Evolutionary conservation across 1,284 basidiomycete genomes (phyloP).

Genomic region (Leccinum cinnamomeum): DNA sequence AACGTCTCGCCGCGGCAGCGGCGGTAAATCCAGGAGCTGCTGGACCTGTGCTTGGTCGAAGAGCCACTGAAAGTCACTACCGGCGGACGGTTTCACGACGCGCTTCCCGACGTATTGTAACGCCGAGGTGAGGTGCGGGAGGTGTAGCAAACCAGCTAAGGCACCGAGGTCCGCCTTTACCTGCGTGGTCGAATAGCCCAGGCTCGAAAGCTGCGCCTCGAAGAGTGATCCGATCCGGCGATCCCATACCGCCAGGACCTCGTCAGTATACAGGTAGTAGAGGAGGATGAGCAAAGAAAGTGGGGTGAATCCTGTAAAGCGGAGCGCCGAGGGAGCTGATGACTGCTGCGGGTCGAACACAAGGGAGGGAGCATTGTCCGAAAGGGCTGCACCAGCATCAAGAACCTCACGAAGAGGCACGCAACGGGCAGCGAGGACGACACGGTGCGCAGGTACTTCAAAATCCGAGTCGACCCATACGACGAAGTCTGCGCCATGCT

Average conservation of each 20-base stretch:
- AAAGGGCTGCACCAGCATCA: slow-evolving; percentile 29
- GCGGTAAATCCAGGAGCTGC: neutral
- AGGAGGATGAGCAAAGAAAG: slow-evolving; percentile 78
- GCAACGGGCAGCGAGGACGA: slow-evolving; percentile 66
- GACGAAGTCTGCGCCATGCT: slow-evolving; percentile 61
- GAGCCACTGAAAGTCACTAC: slow-evolving; percentile 48
- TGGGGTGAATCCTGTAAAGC: slow-evolving; percentile 54
- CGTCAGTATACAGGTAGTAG: slow-evolving; percentile 88
- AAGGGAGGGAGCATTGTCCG: slow-evolving; percentile 38
- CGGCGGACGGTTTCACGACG: slow-evolving; percentile 45
- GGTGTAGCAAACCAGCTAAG: slow-evolving; percentile 54
- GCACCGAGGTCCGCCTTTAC: slow-evolving; percentile 63
- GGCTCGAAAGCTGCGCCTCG: slow-evolving; percentile 40
- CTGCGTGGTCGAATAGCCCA: slow-evolving; percentile 44
- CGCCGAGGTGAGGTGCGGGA: slow-evolving; percentile 53
- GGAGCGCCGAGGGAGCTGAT: slow-evolving; percentile 31
- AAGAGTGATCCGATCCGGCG: slow-evolving; percentile 60
- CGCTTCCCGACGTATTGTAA: slow-evolving; percentile 57
- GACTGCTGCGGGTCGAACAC: slow-evolving; percentile 13
- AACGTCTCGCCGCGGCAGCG: slow-evolving; percentile 10
- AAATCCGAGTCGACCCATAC: slow-evolving; percentile 43
- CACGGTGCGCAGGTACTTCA: slow-evolving; percentile 65
- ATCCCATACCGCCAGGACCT: slow-evolving; percentile 85
- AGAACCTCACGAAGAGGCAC: slow-evolving; percentile 49
- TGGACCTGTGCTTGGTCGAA: slow-evolving; percentile 38